Conservation (phyloP, 768 basidiomycete species). For the Agaricus bisporus region DNA sequence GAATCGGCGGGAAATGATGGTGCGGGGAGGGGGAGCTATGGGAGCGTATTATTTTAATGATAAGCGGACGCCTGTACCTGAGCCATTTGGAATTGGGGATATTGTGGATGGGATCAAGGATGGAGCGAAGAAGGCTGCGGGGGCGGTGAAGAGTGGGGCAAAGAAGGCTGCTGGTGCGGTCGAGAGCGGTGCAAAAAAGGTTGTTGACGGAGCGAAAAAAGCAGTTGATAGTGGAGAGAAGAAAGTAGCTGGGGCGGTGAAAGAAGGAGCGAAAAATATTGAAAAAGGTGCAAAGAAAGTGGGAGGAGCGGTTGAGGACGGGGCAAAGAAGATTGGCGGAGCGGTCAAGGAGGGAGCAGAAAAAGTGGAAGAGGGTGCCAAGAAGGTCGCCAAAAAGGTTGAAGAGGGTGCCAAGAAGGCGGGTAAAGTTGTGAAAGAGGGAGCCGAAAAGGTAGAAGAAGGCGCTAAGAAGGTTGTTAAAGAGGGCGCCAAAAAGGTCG, state of each 20-base stretch:
- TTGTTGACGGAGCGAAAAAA: background rate
- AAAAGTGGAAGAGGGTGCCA: background rate
- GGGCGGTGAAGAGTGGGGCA: background rate
- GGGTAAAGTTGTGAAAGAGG: no score
- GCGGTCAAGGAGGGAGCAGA: background rate
- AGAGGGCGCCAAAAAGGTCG: no score
- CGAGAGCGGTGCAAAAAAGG: background rate
- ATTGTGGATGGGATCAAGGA: background rate
- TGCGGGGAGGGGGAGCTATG: background rate
- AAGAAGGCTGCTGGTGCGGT: background rate
- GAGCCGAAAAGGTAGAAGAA: conserved; percentile 15
- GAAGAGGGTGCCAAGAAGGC: background rate
- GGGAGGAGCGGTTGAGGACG: background rate
- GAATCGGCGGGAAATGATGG: background rate
- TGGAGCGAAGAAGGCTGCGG: background rate
- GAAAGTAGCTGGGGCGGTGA: background rate
- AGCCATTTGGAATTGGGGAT: background rate
- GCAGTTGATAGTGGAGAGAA: background rate
- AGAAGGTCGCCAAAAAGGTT: background rate
- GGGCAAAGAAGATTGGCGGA: background rate
- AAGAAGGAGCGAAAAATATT: background rate
- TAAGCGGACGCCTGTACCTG: background rate
- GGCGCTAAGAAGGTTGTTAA: conserved; percentile 23
- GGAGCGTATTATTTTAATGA: conserved; percentile 1
- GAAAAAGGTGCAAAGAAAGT: background rate